Evolutionary conservation across 352 stramenopile genomes (phyloP).

Genomic region (Phytophthora hibernalis): DNA sequence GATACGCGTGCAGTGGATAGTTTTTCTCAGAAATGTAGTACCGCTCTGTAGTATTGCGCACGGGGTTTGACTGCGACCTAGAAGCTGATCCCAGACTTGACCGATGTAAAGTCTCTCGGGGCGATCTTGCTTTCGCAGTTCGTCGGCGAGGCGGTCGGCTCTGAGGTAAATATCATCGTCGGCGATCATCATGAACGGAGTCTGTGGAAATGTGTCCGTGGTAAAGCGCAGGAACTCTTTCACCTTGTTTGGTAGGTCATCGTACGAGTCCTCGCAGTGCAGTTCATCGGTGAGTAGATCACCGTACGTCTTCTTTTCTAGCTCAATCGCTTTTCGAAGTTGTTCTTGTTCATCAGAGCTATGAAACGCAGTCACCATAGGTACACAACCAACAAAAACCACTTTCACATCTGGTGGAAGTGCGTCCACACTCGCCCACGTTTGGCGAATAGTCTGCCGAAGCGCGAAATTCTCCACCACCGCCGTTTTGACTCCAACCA

Average conservation of each 20-base stretch:
- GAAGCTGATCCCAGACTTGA: slow-evolving; percentile 29
- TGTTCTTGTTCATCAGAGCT: slow-evolving; percentile 2
- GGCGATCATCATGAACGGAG: slow-evolving; percentile 57
- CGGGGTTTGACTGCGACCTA: slow-evolving; percentile 27
- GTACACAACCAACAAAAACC: slow-evolving; percentile 45
- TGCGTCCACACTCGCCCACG: slow-evolving; percentile 32
- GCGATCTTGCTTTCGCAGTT: slow-evolving; percentile 3
- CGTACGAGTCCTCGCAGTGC: slow-evolving; percentile 59
- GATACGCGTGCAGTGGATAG: slow-evolving; percentile 41
- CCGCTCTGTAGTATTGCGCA: slow-evolving; percentile 31
- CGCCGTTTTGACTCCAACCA: slow-evolving; percentile 58
- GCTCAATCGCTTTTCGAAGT: slow-evolving; percentile 23
- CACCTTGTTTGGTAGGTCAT: slow-evolving; percentile 56
- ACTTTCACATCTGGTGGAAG: slow-evolving; percentile 31
- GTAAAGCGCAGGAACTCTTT: slow-evolving; percentile 60
- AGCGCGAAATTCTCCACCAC: slow-evolving; percentile 31
- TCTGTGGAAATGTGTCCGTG: background rate
- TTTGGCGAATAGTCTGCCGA: slow-evolving; percentile 43
- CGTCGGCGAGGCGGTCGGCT: slow-evolving; percentile 15
- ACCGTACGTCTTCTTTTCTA: slow-evolving; percentile 42
- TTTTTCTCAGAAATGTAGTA: slow-evolving; percentile 44
- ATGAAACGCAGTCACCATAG: background rate
- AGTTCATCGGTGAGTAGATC: slow-evolving; percentile 58
- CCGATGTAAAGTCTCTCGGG: slow-evolving; percentile 22
- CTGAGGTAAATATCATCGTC: slow-evolving; percentile 67